Evolutionary conservation across 2,329 filamentous ascomycete genomes (phyloP).

Genomic region (Sporothrix brunneoviolacea): DNA sequence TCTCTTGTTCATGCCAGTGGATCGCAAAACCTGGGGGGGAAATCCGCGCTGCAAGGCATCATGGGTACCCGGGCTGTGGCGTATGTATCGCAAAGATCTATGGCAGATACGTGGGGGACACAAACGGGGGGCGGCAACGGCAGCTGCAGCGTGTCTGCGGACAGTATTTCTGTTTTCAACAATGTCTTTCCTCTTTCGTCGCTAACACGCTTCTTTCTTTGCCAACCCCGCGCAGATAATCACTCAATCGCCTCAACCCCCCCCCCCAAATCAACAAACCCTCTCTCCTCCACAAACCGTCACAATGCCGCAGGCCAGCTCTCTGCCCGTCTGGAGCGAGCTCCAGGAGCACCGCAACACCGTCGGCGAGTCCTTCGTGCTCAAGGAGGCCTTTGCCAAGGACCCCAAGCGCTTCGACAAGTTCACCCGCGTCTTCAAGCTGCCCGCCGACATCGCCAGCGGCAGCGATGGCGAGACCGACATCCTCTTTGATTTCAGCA

Average conservation of each 20-base stretch:
- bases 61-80: neutral
- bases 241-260: neutral
- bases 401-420: constrained; percentile 85
- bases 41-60: neutral
- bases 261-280: neutral
- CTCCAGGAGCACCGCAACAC: constrained; percentile 86
- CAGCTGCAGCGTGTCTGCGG: no score
- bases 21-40: neutral
- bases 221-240: neutral
- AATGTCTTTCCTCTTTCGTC: neutral
- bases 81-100: neutral
- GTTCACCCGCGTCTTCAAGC: constrained; percentile 79
- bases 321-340: constrained; percentile 79
- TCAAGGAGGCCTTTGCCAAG: constrained; percentile 87
- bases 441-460: constrained; percentile 65
- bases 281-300: neutral
- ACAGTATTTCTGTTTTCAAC: neutral
- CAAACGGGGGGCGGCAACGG: no score
- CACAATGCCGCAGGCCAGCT: constrained; percentile 74
- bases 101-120: no score
- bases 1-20: constrained; percentile 2
- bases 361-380: constrained; percentile 80
- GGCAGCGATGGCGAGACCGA: constrained; percentile 50
- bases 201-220: neutral
- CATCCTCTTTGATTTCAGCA: constrained; percentile 97